phyloP scores from a whole-genome alignment of 2,329 filamentous ascomycete genomes.

The Botrytis sinoallii region DNA sequence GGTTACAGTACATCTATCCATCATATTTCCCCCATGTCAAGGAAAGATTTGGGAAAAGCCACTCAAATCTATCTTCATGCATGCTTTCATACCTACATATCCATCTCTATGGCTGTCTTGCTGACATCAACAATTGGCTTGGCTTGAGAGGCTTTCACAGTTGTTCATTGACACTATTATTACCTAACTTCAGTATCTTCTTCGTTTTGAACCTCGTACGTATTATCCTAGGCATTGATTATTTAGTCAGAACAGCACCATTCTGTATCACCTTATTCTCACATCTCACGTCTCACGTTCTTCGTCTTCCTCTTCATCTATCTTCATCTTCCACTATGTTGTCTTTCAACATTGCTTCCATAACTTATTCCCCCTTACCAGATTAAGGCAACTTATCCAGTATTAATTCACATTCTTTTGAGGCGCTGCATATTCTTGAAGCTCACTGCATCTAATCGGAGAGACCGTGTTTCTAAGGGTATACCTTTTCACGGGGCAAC shows the following conservation, averaged over 20 bases:
- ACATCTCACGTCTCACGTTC: neutral
- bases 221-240: neutral
- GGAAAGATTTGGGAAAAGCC: slow-evolving; percentile 1
- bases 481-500: neutral
- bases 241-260: slow-evolving; percentile 9
- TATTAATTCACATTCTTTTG: neutral
- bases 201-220: neutral
- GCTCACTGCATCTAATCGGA: slow-evolving; percentile 18
- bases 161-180: neutral
- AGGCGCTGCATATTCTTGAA: neutral
- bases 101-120: neutral
- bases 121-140: slow-evolving; percentile 11
- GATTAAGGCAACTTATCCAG: neutral
- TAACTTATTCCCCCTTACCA: neutral
- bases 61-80: neutral
- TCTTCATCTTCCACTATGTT: neutral
- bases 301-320: neutral
- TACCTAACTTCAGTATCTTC: neutral
- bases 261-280: neutral
- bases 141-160: slow-evolving; percentile 1
- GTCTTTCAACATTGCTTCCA: neutral
- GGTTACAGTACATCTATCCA: slow-evolving; percentile 11
- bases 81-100: neutral
- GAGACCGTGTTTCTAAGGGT: slow-evolving; percentile 13
- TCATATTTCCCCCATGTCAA: slow-evolving; percentile 10